Percentiles rank a stretch among this genome's conserved stretches.
Conservation (phyloP, 1,284 basidiomycete genomes). For the Tylopilus sp. region DNA sequence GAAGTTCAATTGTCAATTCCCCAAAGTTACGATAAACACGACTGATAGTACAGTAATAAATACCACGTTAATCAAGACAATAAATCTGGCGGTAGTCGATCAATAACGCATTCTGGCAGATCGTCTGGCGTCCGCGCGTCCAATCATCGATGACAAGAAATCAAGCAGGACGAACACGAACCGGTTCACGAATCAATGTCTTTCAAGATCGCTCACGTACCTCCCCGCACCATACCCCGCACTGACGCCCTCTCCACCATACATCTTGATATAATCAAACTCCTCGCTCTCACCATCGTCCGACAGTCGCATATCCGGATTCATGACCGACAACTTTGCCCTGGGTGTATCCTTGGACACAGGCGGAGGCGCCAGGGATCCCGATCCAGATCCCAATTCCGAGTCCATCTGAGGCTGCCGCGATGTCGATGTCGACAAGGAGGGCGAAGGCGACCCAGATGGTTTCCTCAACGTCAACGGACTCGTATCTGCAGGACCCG, state of each 20-base stretch:
- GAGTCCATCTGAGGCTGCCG: not conserved
- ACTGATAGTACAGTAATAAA: conserved; percentile 4
- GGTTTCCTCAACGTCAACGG: conserved; percentile 45
- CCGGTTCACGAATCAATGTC: not conserved
- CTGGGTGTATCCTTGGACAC: conserved; percentile 25
- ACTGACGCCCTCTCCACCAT: conserved; percentile 31
- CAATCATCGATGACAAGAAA: conserved; percentile 2
- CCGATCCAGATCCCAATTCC: not conserved
- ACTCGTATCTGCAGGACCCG: conserved; percentile 38
- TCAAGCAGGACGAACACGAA: not conserved
- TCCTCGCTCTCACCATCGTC: conserved; percentile 44
- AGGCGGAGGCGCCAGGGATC: conserved; percentile 36
- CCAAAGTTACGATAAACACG: not conserved
- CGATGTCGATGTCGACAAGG: not conserved
- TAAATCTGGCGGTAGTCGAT: not conserved
- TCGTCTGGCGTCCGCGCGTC: conserved; percentile 1
- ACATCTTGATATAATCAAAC: conserved; percentile 57
- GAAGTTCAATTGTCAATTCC: not conserved
- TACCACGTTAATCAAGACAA: not conserved
- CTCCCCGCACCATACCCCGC: conserved; percentile 25
- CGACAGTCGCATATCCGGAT: conserved; percentile 25
- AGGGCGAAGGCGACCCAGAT: conserved; percentile 14
- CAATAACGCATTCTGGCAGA: not conserved
- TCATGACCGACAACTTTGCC: conserved; percentile 26
- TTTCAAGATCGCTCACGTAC: conserved; percentile 32